Percentiles rank a stretch among this genome's conserved stretches.
Evolutionary conservation across 2,329 filamentous ascomycete genomes (phyloP).

Genomic region (Venturia carpophila): DNA sequence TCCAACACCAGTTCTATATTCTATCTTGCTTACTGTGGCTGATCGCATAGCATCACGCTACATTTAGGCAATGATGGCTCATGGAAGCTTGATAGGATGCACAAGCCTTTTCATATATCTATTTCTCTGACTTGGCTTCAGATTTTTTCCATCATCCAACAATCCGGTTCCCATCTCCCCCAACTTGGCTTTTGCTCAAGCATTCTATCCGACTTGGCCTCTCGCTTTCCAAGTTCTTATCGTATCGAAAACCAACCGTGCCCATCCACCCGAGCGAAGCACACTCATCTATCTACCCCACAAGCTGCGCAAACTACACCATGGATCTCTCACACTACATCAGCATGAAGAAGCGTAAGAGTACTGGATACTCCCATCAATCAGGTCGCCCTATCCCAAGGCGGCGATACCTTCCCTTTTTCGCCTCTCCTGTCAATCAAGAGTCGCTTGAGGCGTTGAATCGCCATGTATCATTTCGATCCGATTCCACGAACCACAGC

Average conservation of each 20-base stretch:
- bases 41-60: not conserved
- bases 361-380: not conserved
- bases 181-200: not conserved
- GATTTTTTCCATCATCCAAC: not conserved
- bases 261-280: not conserved
- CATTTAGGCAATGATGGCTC: not conserved
- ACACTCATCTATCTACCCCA: not conserved
- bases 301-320: not conserved
- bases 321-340: slow-evolving; percentile 9
- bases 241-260: not conserved
- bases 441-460: not conserved
- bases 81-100: not conserved
- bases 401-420: slow-evolving; percentile 6
- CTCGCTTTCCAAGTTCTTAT: not conserved
- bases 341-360: slow-evolving; percentile 9
- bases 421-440: slow-evolving; percentile 3
- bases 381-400: not conserved
- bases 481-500: slow-evolving; percentile 1
- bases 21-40: slow-evolving; percentile 4
- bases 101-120: slow-evolving; percentile 6
- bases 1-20: not conserved
- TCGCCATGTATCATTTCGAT: not conserved
- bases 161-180: not conserved
- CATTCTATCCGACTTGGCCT: not conserved
- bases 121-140: not conserved